Percentiles rank a stretch among this genome's conserved stretches.
These are phyloP conservation scores for Diplodia seriata DNA, from an alignment of 2,329 filamentous ascomycete genomes.

Conservation along the genomic window DNA sequence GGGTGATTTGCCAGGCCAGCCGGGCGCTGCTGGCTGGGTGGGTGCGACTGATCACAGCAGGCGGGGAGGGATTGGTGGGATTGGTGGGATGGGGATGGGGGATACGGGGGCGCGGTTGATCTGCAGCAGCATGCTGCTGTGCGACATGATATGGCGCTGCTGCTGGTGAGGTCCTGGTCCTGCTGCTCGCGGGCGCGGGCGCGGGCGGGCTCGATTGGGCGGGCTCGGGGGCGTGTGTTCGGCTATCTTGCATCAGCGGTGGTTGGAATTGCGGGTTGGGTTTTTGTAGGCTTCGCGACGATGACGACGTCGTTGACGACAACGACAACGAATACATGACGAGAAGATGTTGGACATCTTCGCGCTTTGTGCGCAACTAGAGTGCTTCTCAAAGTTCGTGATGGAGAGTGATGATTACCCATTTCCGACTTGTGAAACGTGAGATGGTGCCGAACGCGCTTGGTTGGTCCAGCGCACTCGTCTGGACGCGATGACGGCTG, in stretches of 20 bases:
- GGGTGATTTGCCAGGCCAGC: constrained; percentile 24
- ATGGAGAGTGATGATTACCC: neutral
- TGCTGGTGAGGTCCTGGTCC: too few relatives aligned
- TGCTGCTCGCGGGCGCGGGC: constrained; percentile 1
- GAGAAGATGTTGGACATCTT: neutral
- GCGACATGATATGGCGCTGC: constrained; percentile 25
- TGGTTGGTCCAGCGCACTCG: neutral
- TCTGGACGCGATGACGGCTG: neutral
- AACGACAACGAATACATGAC: neutral
- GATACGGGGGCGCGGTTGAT: constrained; percentile 26
- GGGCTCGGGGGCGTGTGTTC: too few relatives aligned
- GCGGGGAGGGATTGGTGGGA: neutral
- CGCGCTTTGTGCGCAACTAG: neutral
- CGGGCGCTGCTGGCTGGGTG: neutral
- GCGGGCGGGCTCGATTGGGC: neutral
- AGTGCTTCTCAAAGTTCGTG: neutral
- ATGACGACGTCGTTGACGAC: neutral
- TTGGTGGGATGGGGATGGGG: neutral
- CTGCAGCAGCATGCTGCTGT: constrained; percentile 29
- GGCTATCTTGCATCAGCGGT: neutral
- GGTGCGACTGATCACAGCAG: constrained; percentile 27
- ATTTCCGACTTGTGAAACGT: neutral
- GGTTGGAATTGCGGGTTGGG: neutral
- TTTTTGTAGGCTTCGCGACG: neutral
- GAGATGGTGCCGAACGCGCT: neutral